phyloP scores from a whole-genome alignment of 257 asterid genomes.

The Fraxinus americana region DNA sequence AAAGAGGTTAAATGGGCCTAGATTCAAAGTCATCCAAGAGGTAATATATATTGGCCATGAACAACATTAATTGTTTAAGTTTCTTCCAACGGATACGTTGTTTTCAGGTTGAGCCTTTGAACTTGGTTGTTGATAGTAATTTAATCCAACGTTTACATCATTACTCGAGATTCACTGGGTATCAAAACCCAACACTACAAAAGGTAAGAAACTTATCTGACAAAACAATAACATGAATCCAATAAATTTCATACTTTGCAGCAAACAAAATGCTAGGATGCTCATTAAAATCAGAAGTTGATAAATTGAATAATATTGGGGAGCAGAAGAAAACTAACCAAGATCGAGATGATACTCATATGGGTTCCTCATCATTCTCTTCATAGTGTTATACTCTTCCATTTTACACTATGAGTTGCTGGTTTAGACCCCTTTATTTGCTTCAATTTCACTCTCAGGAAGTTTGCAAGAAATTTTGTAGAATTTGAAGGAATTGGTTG shows the following conservation, averaged over 20 bases:
- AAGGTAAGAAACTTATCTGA: neutral
- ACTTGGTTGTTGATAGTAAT: too few relatives aligned
- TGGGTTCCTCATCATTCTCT: slow-evolving; percentile 91
- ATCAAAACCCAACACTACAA: too few relatives aligned
- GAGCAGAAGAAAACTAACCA: slow-evolving; percentile 39
- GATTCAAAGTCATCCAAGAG: too few relatives aligned
- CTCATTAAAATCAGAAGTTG: neutral
- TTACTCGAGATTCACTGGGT: too few relatives aligned
- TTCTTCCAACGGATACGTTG: too few relatives aligned
- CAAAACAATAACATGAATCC: neutral
- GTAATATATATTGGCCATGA: too few relatives aligned
- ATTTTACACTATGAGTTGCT: slow-evolving; percentile 43
- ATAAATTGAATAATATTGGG: neutral
- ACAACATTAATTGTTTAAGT: too few relatives aligned
- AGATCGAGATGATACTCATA: slow-evolving; percentile 92
- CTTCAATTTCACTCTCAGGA: slow-evolving; percentile 43
- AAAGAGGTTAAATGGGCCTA: too few relatives aligned
- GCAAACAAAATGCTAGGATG: neutral
- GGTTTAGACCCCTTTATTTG: slow-evolving; percentile 21
- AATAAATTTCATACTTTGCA: slow-evolving; percentile 3
- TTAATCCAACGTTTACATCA: too few relatives aligned
- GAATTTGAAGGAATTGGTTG: slow-evolving; percentile 26
- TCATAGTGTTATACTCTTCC: slow-evolving; percentile 84
- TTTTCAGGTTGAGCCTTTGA: too few relatives aligned
- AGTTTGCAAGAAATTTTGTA: slow-evolving; percentile 45